phyloP scores from a whole-genome alignment of 441 rosid genomes.

The Mallotus repandus region DNA sequence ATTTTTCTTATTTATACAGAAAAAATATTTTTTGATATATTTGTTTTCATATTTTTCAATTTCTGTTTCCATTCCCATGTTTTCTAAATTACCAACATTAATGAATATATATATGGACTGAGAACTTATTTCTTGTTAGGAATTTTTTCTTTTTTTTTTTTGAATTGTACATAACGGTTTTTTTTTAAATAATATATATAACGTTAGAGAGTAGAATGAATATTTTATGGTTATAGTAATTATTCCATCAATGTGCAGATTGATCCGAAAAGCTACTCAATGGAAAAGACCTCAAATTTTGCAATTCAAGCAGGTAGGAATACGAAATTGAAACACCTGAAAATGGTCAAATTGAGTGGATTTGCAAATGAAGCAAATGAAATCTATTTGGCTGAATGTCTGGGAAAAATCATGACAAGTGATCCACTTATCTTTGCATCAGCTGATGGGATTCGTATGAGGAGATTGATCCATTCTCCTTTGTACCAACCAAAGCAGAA shows the following conservation, averaged over 20 bases:
- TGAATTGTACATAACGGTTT: no score
- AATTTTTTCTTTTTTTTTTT: no score
- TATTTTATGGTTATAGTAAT: neutral
- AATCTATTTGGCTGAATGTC: slow-evolving; percentile 28
- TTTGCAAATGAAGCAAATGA: slow-evolving; percentile 32
- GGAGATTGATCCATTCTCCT: slow-evolving; percentile 13
- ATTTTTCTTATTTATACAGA: no score
- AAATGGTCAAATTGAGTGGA: slow-evolving; percentile 48
- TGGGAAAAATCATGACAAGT: slow-evolving; percentile 24
- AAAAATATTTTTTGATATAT: no score
- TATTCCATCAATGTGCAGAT: slow-evolving; percentile 29
- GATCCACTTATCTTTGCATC: slow-evolving; percentile 34
- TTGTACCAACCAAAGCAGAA: slow-evolving; percentile 8
- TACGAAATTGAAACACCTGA: slow-evolving; percentile 32
- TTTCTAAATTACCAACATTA: no score
- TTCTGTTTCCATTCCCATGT: no score
- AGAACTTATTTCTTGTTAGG: no score
- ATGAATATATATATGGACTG: no score
- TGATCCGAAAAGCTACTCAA: slow-evolving; percentile 39
- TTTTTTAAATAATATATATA: no score
- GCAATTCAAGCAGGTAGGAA: slow-evolving; percentile 30
- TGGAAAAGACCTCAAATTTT: slow-evolving; percentile 13
- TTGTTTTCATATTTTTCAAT: no score
- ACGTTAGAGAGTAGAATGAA: no score
- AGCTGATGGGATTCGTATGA: slow-evolving; percentile 20